These are phyloP conservation scores for Nidularia sp. DNA, from an alignment of 768 basidiomycete genomes.

Conservation along the genomic window DNA sequence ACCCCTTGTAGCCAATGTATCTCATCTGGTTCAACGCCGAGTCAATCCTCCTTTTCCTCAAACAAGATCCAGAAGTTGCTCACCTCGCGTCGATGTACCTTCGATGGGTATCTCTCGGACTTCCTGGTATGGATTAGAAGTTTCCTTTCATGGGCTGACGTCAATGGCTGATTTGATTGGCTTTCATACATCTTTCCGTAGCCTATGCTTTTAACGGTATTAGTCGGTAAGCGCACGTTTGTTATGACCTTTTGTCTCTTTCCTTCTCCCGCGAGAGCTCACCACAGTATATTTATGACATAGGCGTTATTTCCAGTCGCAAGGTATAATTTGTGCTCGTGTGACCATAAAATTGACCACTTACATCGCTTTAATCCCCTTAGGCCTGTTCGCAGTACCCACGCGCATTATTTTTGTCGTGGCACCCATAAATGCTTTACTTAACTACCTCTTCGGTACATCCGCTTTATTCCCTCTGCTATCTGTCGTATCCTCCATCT, in stretches of 20 bases:
- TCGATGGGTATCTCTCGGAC: constrained; percentile 68
- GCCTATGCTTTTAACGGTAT: constrained; percentile 51
- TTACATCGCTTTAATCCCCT: neutral
- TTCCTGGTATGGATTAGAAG: constrained; percentile 49
- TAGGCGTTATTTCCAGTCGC: constrained; percentile 79
- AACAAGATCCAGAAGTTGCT: constrained; percentile 84
- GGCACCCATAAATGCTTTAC: constrained; percentile 79
- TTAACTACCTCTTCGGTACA: constrained; percentile 84
- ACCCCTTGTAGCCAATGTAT: constrained; percentile 49
- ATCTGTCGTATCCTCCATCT: neutral
- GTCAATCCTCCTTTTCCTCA: constrained; percentile 64
- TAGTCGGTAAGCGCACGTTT: constrained; percentile 23
- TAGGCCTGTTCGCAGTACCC: constrained; percentile 75
- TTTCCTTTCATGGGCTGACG: constrained; percentile 4
- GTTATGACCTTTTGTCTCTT: neutral
- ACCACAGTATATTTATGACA: neutral
- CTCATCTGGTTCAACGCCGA: constrained; percentile 85
- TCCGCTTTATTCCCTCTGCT: neutral
- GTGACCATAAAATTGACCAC: neutral
- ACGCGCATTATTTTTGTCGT: constrained; percentile 79
- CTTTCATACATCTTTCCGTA: constrained; percentile 8
- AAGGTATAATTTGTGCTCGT: constrained; percentile 40
- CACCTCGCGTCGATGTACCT: constrained; percentile 73
- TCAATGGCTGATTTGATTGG: neutral
- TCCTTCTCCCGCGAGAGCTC: neutral